Evolutionary conservation across 179 eudicot species (phyloP), one percentile per base, ranked within the genome.

Genomic region (Silene vulgaris): DNA sequence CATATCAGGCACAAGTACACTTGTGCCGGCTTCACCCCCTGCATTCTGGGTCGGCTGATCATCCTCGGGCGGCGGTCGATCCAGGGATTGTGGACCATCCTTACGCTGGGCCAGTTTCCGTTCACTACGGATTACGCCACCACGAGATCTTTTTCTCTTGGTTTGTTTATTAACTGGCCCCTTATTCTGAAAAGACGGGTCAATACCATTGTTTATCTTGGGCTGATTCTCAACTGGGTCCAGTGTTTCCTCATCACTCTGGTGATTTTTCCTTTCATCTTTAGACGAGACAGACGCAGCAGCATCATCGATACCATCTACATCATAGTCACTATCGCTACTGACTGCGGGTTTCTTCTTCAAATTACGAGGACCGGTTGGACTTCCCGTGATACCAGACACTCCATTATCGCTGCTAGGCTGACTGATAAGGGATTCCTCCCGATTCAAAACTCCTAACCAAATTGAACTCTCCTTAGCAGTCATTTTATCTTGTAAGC

Each of bases 401-500:
- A 70, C 48, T 3, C 87, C 88, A 84, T 80, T 82, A 13, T 90
- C 93, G 71, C 91, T 85, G 76, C 93, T 87, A 14, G 86, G 90
- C 78, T 85, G 90, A 69, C 76, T 80, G 32, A 89, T 35, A 30
- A 76, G 79, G 50, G 87, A 81, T 80, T 91, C 97, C 76, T 89
- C 94, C 72, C 84, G 78, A 65, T 84, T 80, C 76, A 91, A 80
- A 82, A 91, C 93, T 21, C 84, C 88, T 76, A 91, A 79, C 97
- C 97, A 91, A 83, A 90, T 89, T 5, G 89, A 86, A 80, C 94
- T 91, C 76, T 91, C 97, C 79, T 91, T 91, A n/a, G 94, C 94
- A 74, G 91, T 89, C 97, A 91, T 91, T 84, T 91, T 91, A 70
- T 91, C 97, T 75, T 91, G 97, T 35, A 91, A 76, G 71, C 97